phyloP scores from a whole-genome alignment of 2,329 filamentous ascomycete species.

The Aspergillus sp. region DNA sequence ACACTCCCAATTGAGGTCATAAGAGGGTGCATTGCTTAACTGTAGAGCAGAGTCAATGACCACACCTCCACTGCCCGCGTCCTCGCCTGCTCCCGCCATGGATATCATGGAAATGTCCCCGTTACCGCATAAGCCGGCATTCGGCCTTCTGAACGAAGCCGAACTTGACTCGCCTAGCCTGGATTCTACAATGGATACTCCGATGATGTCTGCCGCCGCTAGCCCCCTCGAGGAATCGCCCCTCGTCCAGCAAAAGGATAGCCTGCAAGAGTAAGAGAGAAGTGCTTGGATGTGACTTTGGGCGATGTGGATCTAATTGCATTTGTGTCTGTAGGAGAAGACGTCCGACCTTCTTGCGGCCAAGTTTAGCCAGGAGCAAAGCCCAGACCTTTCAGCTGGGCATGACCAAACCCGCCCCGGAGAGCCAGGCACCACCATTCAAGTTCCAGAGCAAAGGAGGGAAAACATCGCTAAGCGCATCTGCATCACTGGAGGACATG shows the following conservation, averaged over 20 bases:
- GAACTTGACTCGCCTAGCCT: slow-evolving; percentile 74
- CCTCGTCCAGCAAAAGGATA: slow-evolving; percentile 34
- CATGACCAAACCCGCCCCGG: slow-evolving; percentile 61
- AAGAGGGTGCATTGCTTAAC: slow-evolving; percentile 21
- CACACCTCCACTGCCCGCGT: slow-evolving; percentile 81
- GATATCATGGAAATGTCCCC: slow-evolving; percentile 95
- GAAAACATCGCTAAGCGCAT: slow-evolving; percentile 57
- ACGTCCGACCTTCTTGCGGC: slow-evolving; percentile 70
- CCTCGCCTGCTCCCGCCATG: slow-evolving; percentile 70
- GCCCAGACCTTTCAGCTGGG: slow-evolving; percentile 69
- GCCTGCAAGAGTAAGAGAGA: slow-evolving; percentile 40
- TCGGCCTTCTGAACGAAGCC: slow-evolving; percentile 60
- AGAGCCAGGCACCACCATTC: slow-evolving; percentile 71
- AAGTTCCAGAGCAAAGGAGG: slow-evolving; percentile 66
- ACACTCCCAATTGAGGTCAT: slow-evolving; percentile 3
- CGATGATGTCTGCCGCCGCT: slow-evolving; percentile 37
- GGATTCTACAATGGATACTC: slow-evolving; percentile 51
- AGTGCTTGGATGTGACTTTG: slow-evolving; percentile 1
- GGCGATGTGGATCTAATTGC: slow-evolving; percentile 23
- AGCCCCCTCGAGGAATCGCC: slow-evolving; percentile 46
- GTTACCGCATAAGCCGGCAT: slow-evolving; percentile 80
- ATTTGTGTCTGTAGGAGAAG: slow-evolving; percentile 55
- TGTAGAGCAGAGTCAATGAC: slow-evolving; percentile 68
- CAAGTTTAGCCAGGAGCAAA: slow-evolving; percentile 74
- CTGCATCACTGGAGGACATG: slow-evolving; percentile 74